Base-by-base conservation (phyloP, 139 green algal species). In the Nannochloris sp. region DNA sequence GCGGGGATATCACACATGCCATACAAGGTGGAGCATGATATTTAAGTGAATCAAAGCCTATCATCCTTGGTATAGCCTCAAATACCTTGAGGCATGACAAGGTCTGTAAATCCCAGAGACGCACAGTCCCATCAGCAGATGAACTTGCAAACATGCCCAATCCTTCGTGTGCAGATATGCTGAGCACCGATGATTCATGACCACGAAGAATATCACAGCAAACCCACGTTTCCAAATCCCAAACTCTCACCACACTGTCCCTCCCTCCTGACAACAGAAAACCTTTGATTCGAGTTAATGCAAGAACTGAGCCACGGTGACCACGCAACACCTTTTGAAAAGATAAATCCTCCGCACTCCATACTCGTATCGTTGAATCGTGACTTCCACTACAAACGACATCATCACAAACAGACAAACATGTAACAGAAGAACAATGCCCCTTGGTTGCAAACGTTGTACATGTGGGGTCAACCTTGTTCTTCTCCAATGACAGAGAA, bases 221-320 rank as follows among this genome's bases (percentile, higher is more conserved):
- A 51, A 91, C 76, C 46, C 90, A 73, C 53, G 90, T 79, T 19
- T 93, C 85, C 60, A 90, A 69, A 74, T 96, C 88, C 87, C 88
- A 94, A 34, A 92, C 83, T 29, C 83, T 64, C 37, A 97, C 90
- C 24, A 89, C 86, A 70, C 92, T 89, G 75, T 96, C 90, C 1
- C 91, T 56, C 5, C 80, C 85, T 12, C 89, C 89, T 21, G 73
- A 88, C 48, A 96, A 78, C 62, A 92, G 70, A 31, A 90, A 67
- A 15, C 62, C 66, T 6, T 74, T 78, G 2, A 88, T 43, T 9
- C 70, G 69, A 36, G 85, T 70, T 49, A 97, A 81, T 34, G 81
- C 82, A 59, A 97, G 76, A 37, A 97, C 82, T 60, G 69, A 83
- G 43, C 91, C 89, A 19, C 87, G 72, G 57, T 75, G 67, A 9